Evolutionary conservation across 208 protist genomes (phyloP).

Genomic region (Crithidia fasciculata): DNA sequence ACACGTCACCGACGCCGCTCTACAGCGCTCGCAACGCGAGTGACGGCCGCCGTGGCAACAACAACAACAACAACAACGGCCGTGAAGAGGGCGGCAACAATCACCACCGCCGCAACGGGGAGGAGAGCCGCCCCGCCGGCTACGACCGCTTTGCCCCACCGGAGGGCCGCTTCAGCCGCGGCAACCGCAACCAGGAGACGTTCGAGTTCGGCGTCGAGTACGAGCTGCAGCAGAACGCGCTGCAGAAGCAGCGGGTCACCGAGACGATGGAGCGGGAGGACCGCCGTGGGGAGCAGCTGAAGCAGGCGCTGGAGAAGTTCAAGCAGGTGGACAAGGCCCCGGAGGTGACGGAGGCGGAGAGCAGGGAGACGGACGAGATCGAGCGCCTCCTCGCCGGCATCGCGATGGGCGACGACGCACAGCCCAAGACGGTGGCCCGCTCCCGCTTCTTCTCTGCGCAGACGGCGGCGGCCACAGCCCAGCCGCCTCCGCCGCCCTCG

Average conservation of each 20-base stretch:
- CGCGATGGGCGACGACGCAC: conserved; percentile 26
- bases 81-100: conserved; percentile 6
- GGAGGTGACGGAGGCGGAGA: conserved; percentile 31
- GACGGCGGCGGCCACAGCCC: neutral
- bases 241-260: conserved; percentile 63
- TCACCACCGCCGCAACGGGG: neutral
- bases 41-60: conserved; percentile 23
- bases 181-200: conserved; percentile 75
- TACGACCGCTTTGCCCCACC: conserved; percentile 74
- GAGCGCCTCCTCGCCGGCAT: conserved; percentile 60
- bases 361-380: conserved; percentile 48
- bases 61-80: conserved; percentile 7
- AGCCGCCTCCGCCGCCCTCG: neutral
- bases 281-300: conserved; percentile 37
- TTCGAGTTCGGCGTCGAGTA: conserved; percentile 88
- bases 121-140: conserved; percentile 7
- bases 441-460: conserved; percentile 63
- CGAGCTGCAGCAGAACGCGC: conserved; percentile 76
- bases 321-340: conserved; percentile 41
- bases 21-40: conserved; percentile 16
- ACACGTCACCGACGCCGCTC: neutral
- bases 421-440: conserved; percentile 28
- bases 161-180: conserved; percentile 47
- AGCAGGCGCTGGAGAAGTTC: conserved; percentile 42
- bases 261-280: conserved; percentile 75